Evolutionary conservation across 2,329 filamentous ascomycete species (phyloP), one percentile per base, ranked within the genome.

Genomic region (Pseudopithomyces maydicus): DNA sequence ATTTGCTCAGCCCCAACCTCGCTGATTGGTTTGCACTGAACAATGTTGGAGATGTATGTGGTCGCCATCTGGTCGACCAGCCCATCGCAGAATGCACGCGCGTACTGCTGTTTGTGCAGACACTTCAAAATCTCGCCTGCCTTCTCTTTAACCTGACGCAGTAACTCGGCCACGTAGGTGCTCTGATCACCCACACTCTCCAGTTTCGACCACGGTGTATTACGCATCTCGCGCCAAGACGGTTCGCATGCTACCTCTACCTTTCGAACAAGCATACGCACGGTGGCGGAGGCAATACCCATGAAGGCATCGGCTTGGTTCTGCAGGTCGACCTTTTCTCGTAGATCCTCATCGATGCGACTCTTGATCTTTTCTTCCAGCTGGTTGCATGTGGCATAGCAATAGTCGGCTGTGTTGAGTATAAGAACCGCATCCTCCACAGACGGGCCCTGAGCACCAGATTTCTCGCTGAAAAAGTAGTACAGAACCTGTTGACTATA

Each of bases 1-100:
- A 99, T 97, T 86, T 97, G 95, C 76, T 99, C 94, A 11, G 95
- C 95, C 12, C 93, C 95, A 53, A 92, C 91, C 77, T 98, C 95
- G 5, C 92, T 94, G 47, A 99, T 90, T 0, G 95, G 95, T 64
- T 88, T 88, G 77, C 92, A 97, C 71, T 91, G 90, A 41, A 96
- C 91, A 56, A 98, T 89, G 70, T 90, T 96, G 61, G 83, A 81
- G 63, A 97, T 85, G 73, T 95, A 98, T 1, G 87, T 84, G 55
- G 84, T 90, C 15, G 90, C 90, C 61, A 98, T 80, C 61, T 91
- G 84, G 74, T 99, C 95, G 38, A 98, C 91, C n/a, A 98, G 80
- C 63, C 98, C 94, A 75, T 99, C 95, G 66, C 91, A 96, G 72
- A 98, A 97, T 0, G 95, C 93, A 57, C 95, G 85, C 10, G 93